Percentiles rank a stretch among this genome's conserved stretches.
Conservation (phyloP, 495 filamentous ascomycete species). For the Cairneyella variabilis region DNA sequence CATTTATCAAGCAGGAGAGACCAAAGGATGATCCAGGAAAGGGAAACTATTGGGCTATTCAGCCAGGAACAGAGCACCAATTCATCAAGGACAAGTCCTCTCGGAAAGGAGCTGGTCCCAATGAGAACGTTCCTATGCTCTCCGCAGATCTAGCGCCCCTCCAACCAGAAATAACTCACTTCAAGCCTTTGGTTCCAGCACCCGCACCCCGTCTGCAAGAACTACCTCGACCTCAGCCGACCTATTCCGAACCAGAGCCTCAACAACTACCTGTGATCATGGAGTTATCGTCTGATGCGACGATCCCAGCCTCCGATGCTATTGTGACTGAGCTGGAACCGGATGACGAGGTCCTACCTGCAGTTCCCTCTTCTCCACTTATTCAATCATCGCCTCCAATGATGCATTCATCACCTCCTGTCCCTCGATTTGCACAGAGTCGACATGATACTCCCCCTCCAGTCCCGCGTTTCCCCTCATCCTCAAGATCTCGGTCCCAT, state of each 20-base stretch:
- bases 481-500: constrained; percentile 51
- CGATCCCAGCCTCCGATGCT: constrained; percentile 82
- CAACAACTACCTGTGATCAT: constrained; percentile 25
- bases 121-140: constrained; percentile 19
- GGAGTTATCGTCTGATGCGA: constrained; percentile 92
- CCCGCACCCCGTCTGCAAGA: too few species aligned
- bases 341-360: constrained; percentile 42
- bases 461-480: constrained; percentile 52
- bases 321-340: constrained; percentile 54
- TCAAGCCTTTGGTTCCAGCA: constrained; percentile 21
- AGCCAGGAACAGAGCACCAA: constrained; percentile 78
- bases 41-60: constrained; percentile 97
- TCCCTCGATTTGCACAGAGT: constrained; percentile 57
- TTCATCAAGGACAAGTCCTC: constrained; percentile 82
- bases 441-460: constrained; percentile 75
- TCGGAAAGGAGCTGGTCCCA: constrained; percentile 35
- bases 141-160: constrained; percentile 12
- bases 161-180: constrained; percentile 10
- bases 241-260: constrained; percentile 12
- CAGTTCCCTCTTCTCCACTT: constrained; percentile 56
- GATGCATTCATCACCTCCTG: constrained; percentile 84
- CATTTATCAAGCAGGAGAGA: constrained; percentile 92
- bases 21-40: constrained; percentile 98
- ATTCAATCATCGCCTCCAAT: constrained; percentile 46
- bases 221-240: constrained; percentile 7